Percentiles rank a stretch among this genome's conserved stretches.
phyloP scores from a whole-genome alignment of 2,329 filamentous ascomycete genomes.

The Biscogniauxia mediterranea region DNA sequence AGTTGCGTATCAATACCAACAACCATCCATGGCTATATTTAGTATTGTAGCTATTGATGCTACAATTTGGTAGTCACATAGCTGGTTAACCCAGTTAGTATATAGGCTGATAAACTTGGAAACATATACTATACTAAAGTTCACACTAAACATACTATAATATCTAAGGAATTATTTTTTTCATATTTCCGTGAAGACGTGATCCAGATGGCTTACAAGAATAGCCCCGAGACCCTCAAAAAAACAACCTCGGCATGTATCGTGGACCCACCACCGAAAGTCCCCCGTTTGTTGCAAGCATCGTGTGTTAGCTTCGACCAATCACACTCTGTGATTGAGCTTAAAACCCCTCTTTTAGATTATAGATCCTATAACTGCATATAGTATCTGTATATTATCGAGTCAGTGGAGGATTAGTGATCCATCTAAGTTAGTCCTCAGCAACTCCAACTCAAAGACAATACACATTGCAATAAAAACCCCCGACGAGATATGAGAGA shows the following conservation, averaged over 20 bases:
- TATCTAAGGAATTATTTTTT: too few relatives aligned
- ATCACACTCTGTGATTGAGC: neutral
- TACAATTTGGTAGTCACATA: too few relatives aligned
- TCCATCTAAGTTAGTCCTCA: slow-evolving; percentile 1
- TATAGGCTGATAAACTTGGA: too few relatives aligned
- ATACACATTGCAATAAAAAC: too few relatives aligned
- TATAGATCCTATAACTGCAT: neutral
- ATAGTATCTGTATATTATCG: neutral
- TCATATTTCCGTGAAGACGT: neutral
- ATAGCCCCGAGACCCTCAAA: neutral
- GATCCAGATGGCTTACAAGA: neutral
- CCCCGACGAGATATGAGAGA: neutral
- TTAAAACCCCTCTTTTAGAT: neutral
- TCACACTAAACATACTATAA: too few relatives aligned
- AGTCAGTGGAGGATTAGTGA: slow-evolving; percentile 16
- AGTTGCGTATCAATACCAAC: too few relatives aligned
- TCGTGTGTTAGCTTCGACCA: neutral
- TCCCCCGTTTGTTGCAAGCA: neutral
- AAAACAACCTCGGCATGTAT: slow-evolving; percentile 13
- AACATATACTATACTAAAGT: too few relatives aligned
- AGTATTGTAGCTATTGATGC: too few relatives aligned
- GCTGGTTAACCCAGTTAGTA: too few relatives aligned
- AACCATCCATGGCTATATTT: too few relatives aligned
- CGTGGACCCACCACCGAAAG: slow-evolving; percentile 7
- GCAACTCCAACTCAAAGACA: neutral